A percentile compares a stretch with the other conserved stretches of the same genome.
These are phyloP conservation scores for Onygena corvina DNA, from an alignment of 2,329 filamentous ascomycete species.

Conservation along the genomic window DNA sequence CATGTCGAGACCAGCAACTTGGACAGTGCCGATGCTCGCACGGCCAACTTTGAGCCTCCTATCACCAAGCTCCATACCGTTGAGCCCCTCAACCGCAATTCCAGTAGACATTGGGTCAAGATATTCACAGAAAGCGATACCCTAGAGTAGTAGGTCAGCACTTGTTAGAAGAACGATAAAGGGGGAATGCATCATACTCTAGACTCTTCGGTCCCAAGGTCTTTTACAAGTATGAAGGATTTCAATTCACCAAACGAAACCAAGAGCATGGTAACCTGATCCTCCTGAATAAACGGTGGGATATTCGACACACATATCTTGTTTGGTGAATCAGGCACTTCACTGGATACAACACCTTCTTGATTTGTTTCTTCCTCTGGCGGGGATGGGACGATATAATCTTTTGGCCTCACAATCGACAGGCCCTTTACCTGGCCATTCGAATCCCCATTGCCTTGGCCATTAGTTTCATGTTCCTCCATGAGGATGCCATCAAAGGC, in stretches of 20 bases:
- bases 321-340: constrained; percentile 83
- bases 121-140: constrained; percentile 95
- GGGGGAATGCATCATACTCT: constrained; percentile 47
- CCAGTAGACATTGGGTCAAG: constrained; percentile 61
- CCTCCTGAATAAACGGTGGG: constrained; percentile 73
- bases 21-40: constrained; percentile 87
- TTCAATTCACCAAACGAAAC: constrained; percentile 87
- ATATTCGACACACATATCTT: constrained; percentile 92
- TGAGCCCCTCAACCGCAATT: constrained; percentile 78
- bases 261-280: constrained; percentile 81
- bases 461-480: constrained; percentile 55
- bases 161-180: neutral
- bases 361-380: constrained; percentile 62
- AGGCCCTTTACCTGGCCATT: constrained; percentile 47
- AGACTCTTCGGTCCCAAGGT: constrained; percentile 72
- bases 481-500: constrained; percentile 83
- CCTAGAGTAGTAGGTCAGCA: constrained; percentile 40
- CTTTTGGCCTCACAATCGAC: constrained; percentile 75
- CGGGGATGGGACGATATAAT: constrained; percentile 84
- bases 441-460: constrained; percentile 37
- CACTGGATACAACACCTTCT: constrained; percentile 61
- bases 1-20: constrained; percentile 83
- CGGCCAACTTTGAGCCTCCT: constrained; percentile 72
- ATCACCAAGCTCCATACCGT: constrained; percentile 86
- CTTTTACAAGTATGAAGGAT: constrained; percentile 80